Conservation (phyloP, 371 early-diverging fungal genomes). For the Rhizopus stolonifer region DNA sequence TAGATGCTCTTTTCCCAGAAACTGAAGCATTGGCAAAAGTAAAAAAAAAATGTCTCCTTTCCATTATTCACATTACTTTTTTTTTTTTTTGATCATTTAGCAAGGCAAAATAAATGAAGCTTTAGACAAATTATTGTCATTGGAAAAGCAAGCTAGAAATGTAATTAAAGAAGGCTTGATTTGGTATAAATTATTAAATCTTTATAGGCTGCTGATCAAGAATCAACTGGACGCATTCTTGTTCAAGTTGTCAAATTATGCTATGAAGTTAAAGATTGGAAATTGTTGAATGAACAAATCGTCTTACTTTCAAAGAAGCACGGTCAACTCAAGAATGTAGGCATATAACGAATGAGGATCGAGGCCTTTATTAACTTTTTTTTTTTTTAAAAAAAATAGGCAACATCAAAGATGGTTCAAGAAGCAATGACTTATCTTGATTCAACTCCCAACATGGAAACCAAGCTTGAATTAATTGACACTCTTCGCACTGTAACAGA, state of each 20-base stretch:
- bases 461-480: conserved; percentile 89
- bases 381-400: no score
- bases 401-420: conserved; percentile 94
- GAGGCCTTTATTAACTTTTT: neutral
- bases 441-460: conserved; percentile 75
- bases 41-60: no score
- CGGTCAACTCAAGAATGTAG: conserved; percentile 90
- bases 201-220: conserved; percentile 76
- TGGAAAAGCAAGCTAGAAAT: conserved; percentile 91
- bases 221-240: conserved; percentile 87
- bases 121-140: conserved; percentile 72
- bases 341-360: conserved; percentile 1
- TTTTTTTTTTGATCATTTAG: conserved; percentile 28
- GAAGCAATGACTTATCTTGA: conserved; percentile 89
- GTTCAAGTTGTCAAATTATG: conserved; percentile 78
- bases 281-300: conserved; percentile 86
- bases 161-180: conserved; percentile 46
- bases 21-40: conserved; percentile 75
- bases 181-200: neutral
- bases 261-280: conserved; percentile 78
- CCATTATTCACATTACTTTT: no score
- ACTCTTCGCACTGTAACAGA: conserved; percentile 95
- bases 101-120: conserved; percentile 75
- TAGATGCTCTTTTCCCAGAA: conserved; percentile 77
- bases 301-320: conserved; percentile 92